Evolutionary conservation across 2,329 filamentous ascomycete genomes (phyloP), one percentile per base, ranked within the genome.

Genomic region (Seiridium unicorne): DNA sequence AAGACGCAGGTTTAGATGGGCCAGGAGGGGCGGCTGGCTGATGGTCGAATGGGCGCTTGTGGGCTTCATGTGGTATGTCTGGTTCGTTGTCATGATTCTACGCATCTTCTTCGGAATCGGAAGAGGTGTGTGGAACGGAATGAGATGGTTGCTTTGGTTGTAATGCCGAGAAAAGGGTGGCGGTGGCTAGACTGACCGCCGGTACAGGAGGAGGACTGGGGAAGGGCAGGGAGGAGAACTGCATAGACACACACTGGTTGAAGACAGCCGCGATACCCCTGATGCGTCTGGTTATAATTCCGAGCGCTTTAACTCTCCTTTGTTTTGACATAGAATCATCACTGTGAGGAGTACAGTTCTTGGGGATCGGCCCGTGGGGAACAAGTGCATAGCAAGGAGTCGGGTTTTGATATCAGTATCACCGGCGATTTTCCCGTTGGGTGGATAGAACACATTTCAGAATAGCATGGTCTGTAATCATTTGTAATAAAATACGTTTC

Each of bases 61-160:
- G 44, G 91, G 90, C 3, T 85, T 96, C 66, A 92, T 98, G 88
- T 97, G 95, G 93, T 92, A 90, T 75, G 88, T 96, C 13, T 98
- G 94, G 93, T 86, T 96, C 61, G 80, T 96, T 40, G 93, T 97
- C 32, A 90, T 93, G 72, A 80, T 94, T 32, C 79, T 90, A 56
- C 85, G 91, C 61, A 74, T 91, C 11, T 76, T 90, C 42, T 78
- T 87, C 61, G 87, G 88, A 9, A 66, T 89, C 1, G 83, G 89
- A 49, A 83, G 83, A 51, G 87, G 87, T 2, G 69, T 85, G 0
- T 77, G 86, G 55, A 76, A 79, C 9, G 82, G 84, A 8, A 79
- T 90, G n/a, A 82, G 83, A 70, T 98, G 94, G 94, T 75, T 97
- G 71, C 77, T 97, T 64, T 97, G 91, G 91, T 26, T 26, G 18